Evolutionary conservation across 495 filamentous ascomycete species (phyloP).

Genomic region (Podospora appendiculata): DNA sequence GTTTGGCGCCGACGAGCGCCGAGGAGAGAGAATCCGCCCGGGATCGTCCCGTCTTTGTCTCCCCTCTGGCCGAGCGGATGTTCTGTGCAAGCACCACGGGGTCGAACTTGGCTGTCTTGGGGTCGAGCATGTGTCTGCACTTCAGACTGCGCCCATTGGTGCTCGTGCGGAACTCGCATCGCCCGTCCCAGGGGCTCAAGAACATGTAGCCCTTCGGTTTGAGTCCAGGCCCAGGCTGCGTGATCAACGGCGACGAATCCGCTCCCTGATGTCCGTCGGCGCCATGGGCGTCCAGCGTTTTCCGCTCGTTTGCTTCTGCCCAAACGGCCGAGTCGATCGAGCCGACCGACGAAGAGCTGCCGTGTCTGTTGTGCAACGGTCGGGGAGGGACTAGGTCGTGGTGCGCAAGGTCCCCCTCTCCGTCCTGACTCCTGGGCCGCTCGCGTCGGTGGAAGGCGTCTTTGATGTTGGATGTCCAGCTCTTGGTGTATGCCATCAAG

Average conservation of each 20-base stretch:
- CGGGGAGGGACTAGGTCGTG: constrained; percentile 11
- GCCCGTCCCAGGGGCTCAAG: constrained; percentile 75
- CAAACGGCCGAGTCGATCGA: constrained; percentile 30
- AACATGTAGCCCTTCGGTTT: constrained; percentile 55
- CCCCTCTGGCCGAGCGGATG: constrained; percentile 22
- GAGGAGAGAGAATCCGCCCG: constrained; percentile 17
- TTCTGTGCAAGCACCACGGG: constrained; percentile 30
- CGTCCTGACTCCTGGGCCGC: constrained; percentile 11
- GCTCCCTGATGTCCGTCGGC: not conserved
- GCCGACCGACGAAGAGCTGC: constrained; percentile 25
- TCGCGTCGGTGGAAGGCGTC: constrained; percentile 28
- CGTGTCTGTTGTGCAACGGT: constrained; percentile 21
- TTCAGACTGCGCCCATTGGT: constrained; percentile 64
- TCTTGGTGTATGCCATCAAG: constrained; percentile 41
- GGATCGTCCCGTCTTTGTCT: constrained; percentile 11
- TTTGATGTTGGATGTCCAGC: constrained; percentile 32
- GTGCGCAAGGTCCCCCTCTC: constrained; percentile 6
- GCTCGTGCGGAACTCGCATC: constrained; percentile 74
- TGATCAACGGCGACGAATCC: constrained; percentile 20
- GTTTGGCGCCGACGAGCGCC: constrained; percentile 30
- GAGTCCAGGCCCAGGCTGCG: constrained; percentile 35
- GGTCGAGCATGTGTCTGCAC: constrained; percentile 62
- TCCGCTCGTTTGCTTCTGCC: not conserved
- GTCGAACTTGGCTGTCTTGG: constrained; percentile 28
- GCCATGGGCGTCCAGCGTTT: not conserved